phyloP scores from a whole-genome alignment of 371 early-diverging fungal species.

The Saksenaea vasiformis region DNA sequence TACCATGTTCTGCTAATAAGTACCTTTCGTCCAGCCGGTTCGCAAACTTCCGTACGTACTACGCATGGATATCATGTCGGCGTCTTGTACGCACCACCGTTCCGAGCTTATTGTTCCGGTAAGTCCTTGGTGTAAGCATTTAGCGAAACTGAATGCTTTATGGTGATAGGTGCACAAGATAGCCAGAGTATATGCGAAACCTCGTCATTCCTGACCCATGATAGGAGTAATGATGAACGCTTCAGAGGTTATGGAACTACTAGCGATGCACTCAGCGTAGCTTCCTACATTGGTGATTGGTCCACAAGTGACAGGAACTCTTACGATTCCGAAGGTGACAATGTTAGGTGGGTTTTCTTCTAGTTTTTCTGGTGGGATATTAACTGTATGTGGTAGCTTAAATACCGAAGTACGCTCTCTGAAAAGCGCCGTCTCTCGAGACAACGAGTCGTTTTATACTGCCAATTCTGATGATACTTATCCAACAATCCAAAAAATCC shows the following conservation, averaged over 20 bases:
- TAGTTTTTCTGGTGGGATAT: background rate
- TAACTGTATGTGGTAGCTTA: background rate
- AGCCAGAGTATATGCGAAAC: background rate
- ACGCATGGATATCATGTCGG: constrained; percentile 55
- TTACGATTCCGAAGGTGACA: background rate
- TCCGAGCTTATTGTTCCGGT: constrained; percentile 48
- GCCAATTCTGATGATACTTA: constrained; percentile 22
- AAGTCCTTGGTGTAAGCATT: background rate
- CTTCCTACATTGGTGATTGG: constrained; percentile 25
- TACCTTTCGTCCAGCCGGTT: constrained; percentile 5
- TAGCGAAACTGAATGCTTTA: background rate
- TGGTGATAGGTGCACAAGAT: background rate
- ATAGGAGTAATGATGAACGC: constrained; percentile 11
- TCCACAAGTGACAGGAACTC: background rate
- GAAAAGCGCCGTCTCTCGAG: constrained; percentile 26
- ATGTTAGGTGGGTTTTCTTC: background rate
- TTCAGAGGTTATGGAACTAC: constrained; percentile 7
- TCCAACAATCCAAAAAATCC: constrained; percentile 1
- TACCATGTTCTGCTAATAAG: background rate
- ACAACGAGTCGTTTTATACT: constrained; percentile 48
- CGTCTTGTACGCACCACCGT: constrained; percentile 62
- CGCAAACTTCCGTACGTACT: constrained; percentile 26
- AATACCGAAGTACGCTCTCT: constrained; percentile 15
- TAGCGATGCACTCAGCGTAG: constrained; percentile 22
- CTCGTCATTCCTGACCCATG: background rate